Percentiles rank a stretch among this genome's conserved stretches.
Conservation (phyloP, 225 moss, liverwort and hornwort species). For the Bryoerythrophyllum caledonicum region DNA sequence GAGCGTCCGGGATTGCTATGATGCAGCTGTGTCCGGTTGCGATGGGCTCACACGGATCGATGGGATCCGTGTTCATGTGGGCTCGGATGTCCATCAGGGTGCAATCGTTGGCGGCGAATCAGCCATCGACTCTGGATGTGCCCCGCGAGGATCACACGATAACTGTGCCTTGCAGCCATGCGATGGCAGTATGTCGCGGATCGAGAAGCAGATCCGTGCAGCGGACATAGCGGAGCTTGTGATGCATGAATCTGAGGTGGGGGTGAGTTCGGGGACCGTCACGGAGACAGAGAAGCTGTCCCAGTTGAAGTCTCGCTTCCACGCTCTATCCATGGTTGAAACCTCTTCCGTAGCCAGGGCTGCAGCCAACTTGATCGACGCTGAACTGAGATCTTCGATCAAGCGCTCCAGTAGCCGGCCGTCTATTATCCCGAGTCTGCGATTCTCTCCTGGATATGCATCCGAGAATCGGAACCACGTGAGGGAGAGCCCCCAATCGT, state of each 20-base stretch:
- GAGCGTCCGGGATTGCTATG: background rate
- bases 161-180: slow-evolving; percentile 4
- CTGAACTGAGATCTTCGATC: slow-evolving; percentile 13
- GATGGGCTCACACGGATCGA: too few relatives aligned
- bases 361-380: background rate
- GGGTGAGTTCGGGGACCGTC: slow-evolving; percentile 11
- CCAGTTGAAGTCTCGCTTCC: slow-evolving; percentile 25
- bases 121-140: background rate
- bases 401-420: slow-evolving; percentile 17
- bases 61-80: too few relatives aligned
- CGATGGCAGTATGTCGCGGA: slow-evolving; percentile 15
- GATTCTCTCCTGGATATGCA: slow-evolving; percentile 19
- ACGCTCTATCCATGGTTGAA: slow-evolving; percentile 13
- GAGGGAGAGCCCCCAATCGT: background rate
- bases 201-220: background rate
- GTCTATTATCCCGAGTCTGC: background rate
- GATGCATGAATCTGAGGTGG: slow-evolving; percentile 3
- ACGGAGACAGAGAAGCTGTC: slow-evolving; percentile 13
- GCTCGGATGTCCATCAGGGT: too few relatives aligned
- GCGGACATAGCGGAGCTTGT: slow-evolving; percentile 12
- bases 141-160: background rate
- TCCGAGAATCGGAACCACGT: background rate
- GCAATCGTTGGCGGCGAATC: background rate
- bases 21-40: too few relatives aligned
- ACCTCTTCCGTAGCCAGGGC: slow-evolving; percentile 16